Evolutionary conservation across 352 stramenopile species (phyloP).

Genomic region (Phytopythium montanum): DNA sequence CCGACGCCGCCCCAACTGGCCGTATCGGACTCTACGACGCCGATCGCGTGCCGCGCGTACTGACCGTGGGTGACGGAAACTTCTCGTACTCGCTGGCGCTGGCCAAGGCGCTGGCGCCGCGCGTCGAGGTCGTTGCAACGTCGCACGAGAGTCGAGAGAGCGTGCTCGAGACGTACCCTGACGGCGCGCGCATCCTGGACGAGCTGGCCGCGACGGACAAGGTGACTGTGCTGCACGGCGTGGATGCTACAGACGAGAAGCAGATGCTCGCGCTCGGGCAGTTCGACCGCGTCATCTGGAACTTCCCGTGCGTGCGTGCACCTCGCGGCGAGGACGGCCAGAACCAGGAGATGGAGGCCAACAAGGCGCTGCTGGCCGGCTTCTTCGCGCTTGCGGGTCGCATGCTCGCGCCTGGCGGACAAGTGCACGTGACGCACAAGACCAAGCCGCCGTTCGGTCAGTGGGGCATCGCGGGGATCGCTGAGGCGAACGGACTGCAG

Average conservation of each 20-base stretch:
- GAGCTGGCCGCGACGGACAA: conserved; percentile 61
- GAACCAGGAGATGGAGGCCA: conserved; percentile 94
- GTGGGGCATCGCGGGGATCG: conserved; percentile 81
- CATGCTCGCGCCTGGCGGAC: conserved; percentile 54
- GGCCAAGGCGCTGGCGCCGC: conserved; percentile 42
- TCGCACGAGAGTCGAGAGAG: conserved; percentile 90
- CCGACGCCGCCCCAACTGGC: conserved; percentile 5
- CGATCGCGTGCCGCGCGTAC: conserved; percentile 39
- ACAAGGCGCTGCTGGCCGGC: conserved; percentile 88
- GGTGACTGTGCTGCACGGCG: conserved; percentile 77
- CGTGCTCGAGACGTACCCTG: conserved; percentile 88
- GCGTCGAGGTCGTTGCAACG: conserved; percentile 79
- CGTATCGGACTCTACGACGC: conserved; percentile 61
- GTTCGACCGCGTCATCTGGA: conserved; percentile 95
- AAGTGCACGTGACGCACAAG: conserved; percentile 96
- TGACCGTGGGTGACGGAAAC: conserved; percentile 96
- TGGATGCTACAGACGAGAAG: conserved; percentile 87
- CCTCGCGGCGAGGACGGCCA: conserved; percentile 93
- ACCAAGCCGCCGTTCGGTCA: conserved; percentile 91
- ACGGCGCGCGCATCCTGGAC: conserved; percentile 74
- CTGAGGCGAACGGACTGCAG: conserved; percentile 33
- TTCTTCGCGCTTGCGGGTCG: conserved; percentile 82
- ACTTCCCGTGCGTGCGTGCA: conserved; percentile 94
- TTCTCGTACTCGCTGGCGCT: conserved; percentile 94
- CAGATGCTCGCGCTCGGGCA: conserved; percentile 65